Evolutionary conservation across 805 yeast genomes (phyloP).

Genomic region (Zygotorulaspora chibaensis): DNA sequence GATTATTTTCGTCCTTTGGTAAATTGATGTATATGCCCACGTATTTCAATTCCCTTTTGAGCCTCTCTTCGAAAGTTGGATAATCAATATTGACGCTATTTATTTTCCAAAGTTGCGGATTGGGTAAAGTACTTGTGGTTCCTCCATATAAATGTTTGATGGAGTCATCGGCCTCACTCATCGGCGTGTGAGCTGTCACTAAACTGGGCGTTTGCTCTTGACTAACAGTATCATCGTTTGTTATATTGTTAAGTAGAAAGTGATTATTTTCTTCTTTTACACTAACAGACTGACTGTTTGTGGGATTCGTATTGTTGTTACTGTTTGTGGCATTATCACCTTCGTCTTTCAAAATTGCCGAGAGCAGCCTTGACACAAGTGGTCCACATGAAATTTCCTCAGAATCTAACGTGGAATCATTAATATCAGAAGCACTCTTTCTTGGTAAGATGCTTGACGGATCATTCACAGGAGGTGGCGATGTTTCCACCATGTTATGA

Average conservation of each 20-base stretch:
- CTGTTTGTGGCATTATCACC: slow-evolving; percentile 2
- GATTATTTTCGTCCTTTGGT: slow-evolving; percentile 32
- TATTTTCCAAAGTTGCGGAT: slow-evolving; percentile 47
- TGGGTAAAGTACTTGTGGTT: slow-evolving; percentile 35
- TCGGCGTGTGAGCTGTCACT: slow-evolving; percentile 19
- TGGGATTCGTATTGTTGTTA: slow-evolving; percentile 1
- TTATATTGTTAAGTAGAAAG: not conserved
- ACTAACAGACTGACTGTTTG: not conserved
- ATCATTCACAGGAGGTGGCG: slow-evolving; percentile 48
- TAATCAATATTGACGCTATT: slow-evolving; percentile 56
- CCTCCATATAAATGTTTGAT: slow-evolving; percentile 13
- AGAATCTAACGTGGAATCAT: slow-evolving; percentile 61
- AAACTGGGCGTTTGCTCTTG: slow-evolving; percentile 19
- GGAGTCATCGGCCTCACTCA: slow-evolving; percentile 18
- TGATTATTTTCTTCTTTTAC: slow-evolving; percentile 10
- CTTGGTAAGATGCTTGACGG: slow-evolving; percentile 46
- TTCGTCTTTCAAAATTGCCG: slow-evolving; percentile 58
- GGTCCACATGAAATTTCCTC: slow-evolving; percentile 89
- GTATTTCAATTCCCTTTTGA: slow-evolving; percentile 80
- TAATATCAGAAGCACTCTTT: slow-evolving; percentile 49
- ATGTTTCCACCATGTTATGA: slow-evolving; percentile 37
- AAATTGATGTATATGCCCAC: slow-evolving; percentile 81
- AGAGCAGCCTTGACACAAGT: slow-evolving; percentile 70
- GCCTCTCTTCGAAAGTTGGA: slow-evolving; percentile 75
- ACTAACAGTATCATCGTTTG: slow-evolving; percentile 14